Evolutionary conservation across 257 asterid species (phyloP).

Genomic region (Fraxinus cuspidata): DNA sequence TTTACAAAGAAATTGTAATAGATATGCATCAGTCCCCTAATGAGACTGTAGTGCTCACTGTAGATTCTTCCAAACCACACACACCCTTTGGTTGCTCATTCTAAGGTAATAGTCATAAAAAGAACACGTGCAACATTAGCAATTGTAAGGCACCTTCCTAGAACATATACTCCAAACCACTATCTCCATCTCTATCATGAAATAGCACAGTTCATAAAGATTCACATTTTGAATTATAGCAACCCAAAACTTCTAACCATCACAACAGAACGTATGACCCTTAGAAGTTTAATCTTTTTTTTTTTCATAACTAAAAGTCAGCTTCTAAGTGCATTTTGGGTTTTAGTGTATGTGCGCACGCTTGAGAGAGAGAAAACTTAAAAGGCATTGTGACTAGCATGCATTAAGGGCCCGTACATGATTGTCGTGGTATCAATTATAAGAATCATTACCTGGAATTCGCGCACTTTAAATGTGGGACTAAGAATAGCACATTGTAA

Average conservation of each 20-base stretch:
- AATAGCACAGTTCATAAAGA: background rate
- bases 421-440: background rate
- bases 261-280: background rate
- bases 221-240: no score
- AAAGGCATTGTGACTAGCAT: background rate
- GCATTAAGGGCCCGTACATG: background rate
- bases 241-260: no score
- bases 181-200: background rate
- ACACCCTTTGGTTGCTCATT: background rate
- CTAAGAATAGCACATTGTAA: conserved; percentile 51
- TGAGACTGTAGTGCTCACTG: background rate
- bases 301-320: no score
- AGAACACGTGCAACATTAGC: background rate
- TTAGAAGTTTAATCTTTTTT: no score
- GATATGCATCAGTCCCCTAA: background rate
- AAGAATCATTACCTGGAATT: conserved; percentile 38
- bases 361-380: background rate
- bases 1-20: no score
- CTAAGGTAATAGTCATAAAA: background rate
- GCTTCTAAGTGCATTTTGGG: background rate
- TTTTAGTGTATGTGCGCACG: no score
- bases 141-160: background rate
- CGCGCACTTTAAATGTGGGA: conserved; percentile 50
- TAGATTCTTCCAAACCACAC: background rate
- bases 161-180: background rate